These are phyloP conservation scores for Phytophthora uliginosa DNA, from an alignment of 352 stramenopile genomes.

Conservation along the genomic window DNA sequence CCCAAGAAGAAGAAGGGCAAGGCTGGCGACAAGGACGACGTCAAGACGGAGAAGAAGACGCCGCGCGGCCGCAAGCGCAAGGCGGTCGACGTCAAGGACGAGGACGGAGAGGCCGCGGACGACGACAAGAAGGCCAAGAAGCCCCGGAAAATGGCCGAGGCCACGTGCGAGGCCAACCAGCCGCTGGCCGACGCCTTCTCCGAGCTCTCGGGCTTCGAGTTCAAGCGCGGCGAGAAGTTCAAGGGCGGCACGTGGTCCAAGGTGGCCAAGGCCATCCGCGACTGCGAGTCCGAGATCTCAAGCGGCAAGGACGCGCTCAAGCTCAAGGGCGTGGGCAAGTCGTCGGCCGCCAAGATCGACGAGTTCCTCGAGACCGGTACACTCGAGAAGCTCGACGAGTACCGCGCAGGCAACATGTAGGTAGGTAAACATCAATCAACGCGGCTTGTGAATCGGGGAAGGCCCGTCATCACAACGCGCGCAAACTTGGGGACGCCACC, in stretches of 20 bases:
- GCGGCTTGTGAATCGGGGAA: no score
- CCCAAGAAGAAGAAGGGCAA: constrained; percentile 56
- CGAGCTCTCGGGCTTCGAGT: constrained; percentile 90
- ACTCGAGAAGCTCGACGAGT: constrained; percentile 84
- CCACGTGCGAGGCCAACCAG: constrained; percentile 75
- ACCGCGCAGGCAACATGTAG: constrained; percentile 81
- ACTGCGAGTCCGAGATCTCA: constrained; percentile 68
- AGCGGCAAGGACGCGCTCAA: constrained; percentile 86
- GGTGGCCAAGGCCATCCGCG: constrained; percentile 86
- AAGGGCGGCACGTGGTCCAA: constrained; percentile 91
- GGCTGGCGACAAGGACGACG: not conserved
- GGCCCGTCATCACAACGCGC: no score
- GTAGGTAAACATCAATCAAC: not conserved
- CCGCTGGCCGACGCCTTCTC: constrained; percentile 76
- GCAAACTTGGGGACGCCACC: no score
- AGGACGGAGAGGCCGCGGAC: constrained; percentile 42
- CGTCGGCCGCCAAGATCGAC: constrained; percentile 83
- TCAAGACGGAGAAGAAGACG: constrained; percentile 54
- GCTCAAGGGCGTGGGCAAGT: constrained; percentile 89
- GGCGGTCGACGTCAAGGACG: constrained; percentile 39
- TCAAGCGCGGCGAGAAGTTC: constrained; percentile 90
- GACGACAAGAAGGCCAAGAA: constrained; percentile 63
- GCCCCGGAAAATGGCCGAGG: constrained; percentile 64
- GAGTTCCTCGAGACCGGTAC: constrained; percentile 89
- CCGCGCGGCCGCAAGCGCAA: constrained; percentile 27